Evolutionary conservation across 176 grass and related monocot species (phyloP), one percentile per base, ranked within the genome.

Genomic region (Aegilops tauschii): DNA sequence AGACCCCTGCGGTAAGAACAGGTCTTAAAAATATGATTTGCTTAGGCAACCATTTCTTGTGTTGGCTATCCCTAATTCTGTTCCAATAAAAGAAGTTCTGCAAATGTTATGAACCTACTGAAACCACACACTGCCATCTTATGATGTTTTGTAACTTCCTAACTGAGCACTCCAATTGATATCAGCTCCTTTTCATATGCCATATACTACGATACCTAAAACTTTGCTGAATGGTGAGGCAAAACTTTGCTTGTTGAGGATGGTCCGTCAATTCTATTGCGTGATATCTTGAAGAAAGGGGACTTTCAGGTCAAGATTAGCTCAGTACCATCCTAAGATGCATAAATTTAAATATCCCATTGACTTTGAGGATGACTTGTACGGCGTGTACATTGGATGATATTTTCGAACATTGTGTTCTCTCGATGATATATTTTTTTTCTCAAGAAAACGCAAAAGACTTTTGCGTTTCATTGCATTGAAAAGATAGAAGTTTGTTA

Each of bases 1-100:
- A 94, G 85, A 94, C 93, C 61, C 96, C 96, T 70, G 89, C 96
- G 61, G 96, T 98, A 91, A 92, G 96, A 88, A 82, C 62, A 84
- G 21, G 54, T 54, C 67, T 77, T 82, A 69, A 34, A 78, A 91
- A 78, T 82, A 78, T 52, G 29, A 42, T 83, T 84, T 84, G 50
- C 80, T 75, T 73, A 78, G 74, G 34, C 67, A 85, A 73, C 72
- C 39, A 50, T 84, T 65, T 84, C 7, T 61, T 20, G 71, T 76
- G 17, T 35, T 32, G 30, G n/a, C 13, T 78, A 49, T 90, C 76
- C 32, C 17, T 71, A 62, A 30, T 45, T 64, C 64, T 54, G 52
- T 82, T 82, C 9, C 27, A 61, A 40, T 32, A 72, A 89, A 80
- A 37, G 32, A 64, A 52, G 16, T 54, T 54, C 50, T 17, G 50